Evolutionary conservation across 192 early-diverging fungal genomes (phyloP).

Genomic region (Podila epicladia): DNA sequence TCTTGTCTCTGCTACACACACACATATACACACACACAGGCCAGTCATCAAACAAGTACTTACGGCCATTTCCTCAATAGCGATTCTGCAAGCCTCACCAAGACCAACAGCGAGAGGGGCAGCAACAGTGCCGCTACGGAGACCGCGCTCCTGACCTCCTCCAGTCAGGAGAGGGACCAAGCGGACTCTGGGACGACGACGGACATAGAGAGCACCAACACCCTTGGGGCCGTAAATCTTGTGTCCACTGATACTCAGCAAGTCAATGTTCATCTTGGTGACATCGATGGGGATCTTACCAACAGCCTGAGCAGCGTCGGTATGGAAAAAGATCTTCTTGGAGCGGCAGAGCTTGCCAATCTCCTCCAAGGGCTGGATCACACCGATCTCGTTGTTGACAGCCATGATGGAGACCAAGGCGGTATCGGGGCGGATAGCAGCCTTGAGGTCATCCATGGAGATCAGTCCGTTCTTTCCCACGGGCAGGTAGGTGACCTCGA

Average conservation of each 20-base stretch:
- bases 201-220: conserved; percentile 92
- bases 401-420: conserved; percentile 94
- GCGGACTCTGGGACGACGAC: conserved; percentile 92
- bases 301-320: conserved; percentile 95
- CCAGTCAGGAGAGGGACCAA: conserved; percentile 91
- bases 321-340: conserved; percentile 95
- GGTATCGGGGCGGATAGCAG: conserved; percentile 91
- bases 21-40: no score
- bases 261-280: conserved; percentile 90
- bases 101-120: conserved; percentile 90
- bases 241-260: conserved; percentile 97
- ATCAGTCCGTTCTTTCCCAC: conserved; percentile 87
- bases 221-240: conserved; percentile 99
- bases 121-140: conserved; percentile 95
- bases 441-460: conserved; percentile 80
- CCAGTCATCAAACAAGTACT: conserved; percentile 21
- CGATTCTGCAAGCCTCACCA: conserved; percentile 87
- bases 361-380: conserved; percentile 90
- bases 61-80: conserved; percentile 84
- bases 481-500: conserved; percentile 95
- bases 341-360: conserved; percentile 90
- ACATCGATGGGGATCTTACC: conserved; percentile 97
- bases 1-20: not conserved
- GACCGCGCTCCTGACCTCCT: conserved; percentile 95
- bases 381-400: conserved; percentile 99